Conservation (phyloP, 2,329 filamentous ascomycete genomes). For the Graphium sp. region DNA sequence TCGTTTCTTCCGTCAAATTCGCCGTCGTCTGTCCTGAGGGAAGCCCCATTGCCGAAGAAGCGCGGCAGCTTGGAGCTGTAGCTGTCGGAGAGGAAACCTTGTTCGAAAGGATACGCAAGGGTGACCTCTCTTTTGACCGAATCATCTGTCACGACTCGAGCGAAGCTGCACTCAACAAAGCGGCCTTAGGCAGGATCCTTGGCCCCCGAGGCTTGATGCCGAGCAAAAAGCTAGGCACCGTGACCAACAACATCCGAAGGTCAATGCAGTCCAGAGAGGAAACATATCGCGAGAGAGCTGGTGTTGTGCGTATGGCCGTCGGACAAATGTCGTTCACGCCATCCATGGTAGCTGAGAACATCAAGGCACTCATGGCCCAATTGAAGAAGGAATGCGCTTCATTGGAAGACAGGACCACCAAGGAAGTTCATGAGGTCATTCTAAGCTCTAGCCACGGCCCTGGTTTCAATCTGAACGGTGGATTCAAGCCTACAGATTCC, state of each 20-base stretch:
- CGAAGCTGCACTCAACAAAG: constrained; percentile 64
- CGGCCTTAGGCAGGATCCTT: constrained; percentile 61
- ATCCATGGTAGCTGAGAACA: constrained; percentile 69
- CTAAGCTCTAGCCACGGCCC: constrained; percentile 78
- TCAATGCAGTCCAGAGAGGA: constrained; percentile 66
- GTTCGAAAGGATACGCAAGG: constrained; percentile 59
- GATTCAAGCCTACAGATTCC: constrained; percentile 48
- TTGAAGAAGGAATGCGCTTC: constrained; percentile 65
- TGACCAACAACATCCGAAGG: constrained; percentile 63
- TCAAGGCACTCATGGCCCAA: constrained; percentile 58
- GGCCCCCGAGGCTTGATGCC: constrained; percentile 92
- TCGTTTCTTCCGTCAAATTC: constrained; percentile 76
- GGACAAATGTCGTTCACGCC: constrained; percentile 83
- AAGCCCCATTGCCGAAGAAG: constrained; percentile 56
- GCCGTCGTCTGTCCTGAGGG: constrained; percentile 82
- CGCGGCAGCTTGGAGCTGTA: constrained; percentile 60
- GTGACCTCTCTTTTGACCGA: constrained; percentile 73
- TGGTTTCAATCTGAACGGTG: constrained; percentile 72
- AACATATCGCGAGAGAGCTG: constrained; percentile 72
- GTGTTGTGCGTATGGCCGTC: constrained; percentile 76
- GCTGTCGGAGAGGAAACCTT: constrained; percentile 75
- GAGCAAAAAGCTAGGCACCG: constrained; percentile 70
- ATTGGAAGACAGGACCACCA: constrained; percentile 37
- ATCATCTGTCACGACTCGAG: constrained; percentile 74
- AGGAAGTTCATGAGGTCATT: constrained; percentile 43